A percentile compares a stretch with the other conserved stretches of the same genome.
Conservation (phyloP, 2,329 filamentous ascomycete species). For the Neopestalotiopsis clavispora region DNA sequence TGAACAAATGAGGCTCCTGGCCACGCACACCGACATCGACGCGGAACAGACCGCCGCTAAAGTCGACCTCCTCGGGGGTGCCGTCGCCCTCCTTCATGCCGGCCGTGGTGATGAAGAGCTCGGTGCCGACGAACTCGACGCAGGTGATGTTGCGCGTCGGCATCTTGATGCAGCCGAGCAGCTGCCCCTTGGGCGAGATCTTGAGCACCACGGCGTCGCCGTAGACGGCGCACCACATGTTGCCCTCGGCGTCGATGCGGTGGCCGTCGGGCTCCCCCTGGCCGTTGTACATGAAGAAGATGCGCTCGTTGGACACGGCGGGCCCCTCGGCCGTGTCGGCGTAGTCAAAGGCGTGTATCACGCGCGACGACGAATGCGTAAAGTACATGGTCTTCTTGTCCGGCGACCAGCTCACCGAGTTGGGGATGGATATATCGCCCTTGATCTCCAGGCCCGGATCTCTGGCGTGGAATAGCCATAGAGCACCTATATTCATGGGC, state of each 20-base stretch:
- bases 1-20: conserved; percentile 67
- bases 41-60: conserved; percentile 75
- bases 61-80: conserved; percentile 64
- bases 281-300: conserved; percentile 74
- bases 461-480: conserved; percentile 74
- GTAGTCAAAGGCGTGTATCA: conserved; percentile 79
- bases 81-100: conserved; percentile 68
- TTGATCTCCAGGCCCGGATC: conserved; percentile 63
- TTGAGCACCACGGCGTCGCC: conserved; percentile 77
- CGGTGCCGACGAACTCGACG: conserved; percentile 75
- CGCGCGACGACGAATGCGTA: conserved; percentile 75
- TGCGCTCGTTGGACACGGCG: conserved; percentile 68
- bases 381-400: conserved; percentile 79
- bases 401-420: conserved; percentile 81
- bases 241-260: conserved; percentile 81
- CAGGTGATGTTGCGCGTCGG: conserved; percentile 84
- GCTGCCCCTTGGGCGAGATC: conserved; percentile 70
- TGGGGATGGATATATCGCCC: conserved; percentile 74
- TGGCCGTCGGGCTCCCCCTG: conserved; percentile 81
- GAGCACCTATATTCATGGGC: conserved; percentile 56
- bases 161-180: conserved; percentile 76
- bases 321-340: conserved; percentile 58
- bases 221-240: conserved; percentile 88
- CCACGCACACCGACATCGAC: conserved; percentile 78
- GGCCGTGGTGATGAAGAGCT: conserved; percentile 81